These are phyloP conservation scores for Neoascochyta sp. DNA, from an alignment of 2,329 filamentous ascomycete genomes.

Conservation along the genomic window DNA sequence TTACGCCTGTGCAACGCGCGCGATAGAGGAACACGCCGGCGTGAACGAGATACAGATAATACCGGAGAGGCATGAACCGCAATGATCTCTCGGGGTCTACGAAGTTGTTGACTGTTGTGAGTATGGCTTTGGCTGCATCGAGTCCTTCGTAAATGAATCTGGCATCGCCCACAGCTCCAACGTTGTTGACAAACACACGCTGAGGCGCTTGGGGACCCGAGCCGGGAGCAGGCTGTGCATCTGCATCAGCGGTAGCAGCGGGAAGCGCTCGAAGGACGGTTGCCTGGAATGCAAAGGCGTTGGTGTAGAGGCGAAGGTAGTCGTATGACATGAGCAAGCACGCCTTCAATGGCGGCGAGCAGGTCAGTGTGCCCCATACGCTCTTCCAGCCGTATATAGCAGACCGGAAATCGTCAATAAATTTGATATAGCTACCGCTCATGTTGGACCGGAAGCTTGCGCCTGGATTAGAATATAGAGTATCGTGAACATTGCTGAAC, in stretches of 20 bases:
- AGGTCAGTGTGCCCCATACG: constrained; percentile 63
- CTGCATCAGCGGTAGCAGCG: constrained; percentile 14
- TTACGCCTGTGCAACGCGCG: constrained; percentile 47
- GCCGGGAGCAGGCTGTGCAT: not conserved
- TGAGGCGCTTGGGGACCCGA: constrained; percentile 22
- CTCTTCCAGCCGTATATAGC: constrained; percentile 69
- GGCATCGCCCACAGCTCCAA: constrained; percentile 48
- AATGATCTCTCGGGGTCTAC: constrained; percentile 47
- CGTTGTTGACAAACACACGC: constrained; percentile 49
- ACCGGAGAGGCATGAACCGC: constrained; percentile 48
- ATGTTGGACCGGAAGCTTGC: constrained; percentile 67
- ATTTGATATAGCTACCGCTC: constrained; percentile 69
- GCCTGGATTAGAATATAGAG: constrained; percentile 67
- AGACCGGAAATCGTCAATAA: constrained; percentile 68
- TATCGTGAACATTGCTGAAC: constrained; percentile 70
- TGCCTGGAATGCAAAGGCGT: constrained; percentile 72
- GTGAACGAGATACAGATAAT: constrained; percentile 50
- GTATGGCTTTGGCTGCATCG: constrained; percentile 48
- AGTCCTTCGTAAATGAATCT: constrained; percentile 51
- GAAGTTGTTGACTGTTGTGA: constrained; percentile 51
- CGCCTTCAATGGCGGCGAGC: constrained; percentile 63
- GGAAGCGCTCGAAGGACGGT: constrained; percentile 52
- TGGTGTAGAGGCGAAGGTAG: constrained; percentile 69
- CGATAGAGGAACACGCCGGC: constrained; percentile 50
- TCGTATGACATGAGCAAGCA: constrained; percentile 68